A percentile compares a stretch with the other conserved stretches of the same genome.
Conservation (phyloP, 345 rosid species). For the Excoecaria cochinchinensis region DNA sequence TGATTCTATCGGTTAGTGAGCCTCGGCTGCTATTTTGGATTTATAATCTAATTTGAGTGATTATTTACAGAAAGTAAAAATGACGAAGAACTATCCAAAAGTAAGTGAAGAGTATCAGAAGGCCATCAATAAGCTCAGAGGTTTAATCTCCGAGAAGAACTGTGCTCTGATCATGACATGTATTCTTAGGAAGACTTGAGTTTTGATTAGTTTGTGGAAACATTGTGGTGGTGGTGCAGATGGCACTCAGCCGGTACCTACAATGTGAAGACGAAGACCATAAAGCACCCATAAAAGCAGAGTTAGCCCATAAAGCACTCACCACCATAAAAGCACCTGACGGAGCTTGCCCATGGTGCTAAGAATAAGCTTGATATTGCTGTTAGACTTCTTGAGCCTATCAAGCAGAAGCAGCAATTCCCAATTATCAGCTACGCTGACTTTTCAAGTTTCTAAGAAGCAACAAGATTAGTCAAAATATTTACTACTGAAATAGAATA, state of each 20-base stretch:
- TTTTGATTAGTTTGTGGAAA: background rate
- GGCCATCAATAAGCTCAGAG: constrained; percentile 82
- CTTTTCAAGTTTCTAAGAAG: constrained; percentile 70
- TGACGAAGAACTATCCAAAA: constrained; percentile 80
- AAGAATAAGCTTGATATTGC: constrained; percentile 86
- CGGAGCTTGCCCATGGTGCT: constrained; percentile 83
- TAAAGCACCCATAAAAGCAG: constrained; percentile 58
- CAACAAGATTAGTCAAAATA: too few relatives aligned
- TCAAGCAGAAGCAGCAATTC: constrained; percentile 83
- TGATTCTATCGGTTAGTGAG: too few relatives aligned
- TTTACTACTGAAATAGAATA: too few relatives aligned
- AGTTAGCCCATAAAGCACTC: too few relatives aligned
- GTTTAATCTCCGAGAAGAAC: constrained; percentile 78
- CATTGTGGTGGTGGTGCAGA: constrained; percentile 34
- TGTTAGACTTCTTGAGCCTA: constrained; percentile 76
- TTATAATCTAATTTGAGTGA: background rate
- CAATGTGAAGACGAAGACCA: constrained; percentile 74
- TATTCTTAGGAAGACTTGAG: background rate
- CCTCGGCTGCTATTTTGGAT: background rate
- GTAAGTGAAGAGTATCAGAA: constrained; percentile 78
- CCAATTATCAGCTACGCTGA: constrained; percentile 67
- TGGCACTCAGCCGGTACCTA: constrained; percentile 99
- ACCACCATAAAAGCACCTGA: too few relatives aligned
- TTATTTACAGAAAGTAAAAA: constrained; percentile 25
- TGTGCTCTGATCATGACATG: constrained; percentile 97